A percentile compares a stretch with the other conserved stretches of the same genome.
Evolutionary conservation across 1,284 basidiomycete genomes (phyloP).

Genomic region (Macrocystidia cucumis): DNA sequence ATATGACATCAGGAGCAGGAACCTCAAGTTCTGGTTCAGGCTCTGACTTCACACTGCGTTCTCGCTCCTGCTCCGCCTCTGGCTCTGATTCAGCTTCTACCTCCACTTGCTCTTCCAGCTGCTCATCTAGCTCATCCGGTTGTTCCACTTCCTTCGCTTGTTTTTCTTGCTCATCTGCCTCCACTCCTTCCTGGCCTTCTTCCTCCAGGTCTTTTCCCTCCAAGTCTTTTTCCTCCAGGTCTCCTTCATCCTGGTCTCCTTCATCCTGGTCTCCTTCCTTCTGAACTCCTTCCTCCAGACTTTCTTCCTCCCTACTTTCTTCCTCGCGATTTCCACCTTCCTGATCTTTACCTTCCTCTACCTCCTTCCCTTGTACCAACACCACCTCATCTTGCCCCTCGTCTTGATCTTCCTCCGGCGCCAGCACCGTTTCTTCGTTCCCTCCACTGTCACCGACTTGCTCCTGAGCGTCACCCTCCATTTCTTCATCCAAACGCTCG

Average conservation of each 20-base stretch:
- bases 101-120: no score
- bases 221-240: conserved; percentile 1
- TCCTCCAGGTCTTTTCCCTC: conserved; percentile 6
- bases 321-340: conserved; percentile 2
- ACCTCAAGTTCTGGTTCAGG: conserved; percentile 17
- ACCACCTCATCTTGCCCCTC: conserved; percentile 2
- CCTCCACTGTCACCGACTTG: no score
- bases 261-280: no score
- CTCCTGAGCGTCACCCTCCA: no score
- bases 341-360: no score
- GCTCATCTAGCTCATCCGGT: no score
- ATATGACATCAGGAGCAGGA: no score
- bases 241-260: no score
- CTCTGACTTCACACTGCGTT: conserved; percentile 14
- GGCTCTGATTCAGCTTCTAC: no score
- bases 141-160: conserved; percentile 5
- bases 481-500: no score
- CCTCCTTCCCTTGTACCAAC: conserved; percentile 10
- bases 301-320: conserved; percentile 3
- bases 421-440: no score
- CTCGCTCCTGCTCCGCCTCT: conserved; percentile 9
- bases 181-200: conserved; percentile 10
- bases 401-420: conserved; percentile 11
- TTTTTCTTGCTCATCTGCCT: conserved; percentile 3
- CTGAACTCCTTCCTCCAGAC: conserved; percentile 6